A percentile compares a stretch with the other conserved stretches of the same genome.
These are phyloP conservation scores for Ceriops decandra DNA, from an alignment of 345 rosid genomes.

Conservation along the genomic window DNA sequence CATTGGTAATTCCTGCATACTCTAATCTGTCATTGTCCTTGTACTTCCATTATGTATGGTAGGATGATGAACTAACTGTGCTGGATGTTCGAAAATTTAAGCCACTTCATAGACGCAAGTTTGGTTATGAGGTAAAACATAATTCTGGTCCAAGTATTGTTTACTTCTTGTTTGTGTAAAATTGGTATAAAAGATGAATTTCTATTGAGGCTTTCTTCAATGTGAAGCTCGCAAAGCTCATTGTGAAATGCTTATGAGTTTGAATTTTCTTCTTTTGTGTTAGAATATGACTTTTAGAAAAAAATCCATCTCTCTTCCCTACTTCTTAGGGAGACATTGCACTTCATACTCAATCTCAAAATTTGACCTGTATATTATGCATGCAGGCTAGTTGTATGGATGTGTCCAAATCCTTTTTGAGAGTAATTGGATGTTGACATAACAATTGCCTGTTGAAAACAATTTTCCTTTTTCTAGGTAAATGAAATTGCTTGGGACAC, in stretches of 20 bases:
- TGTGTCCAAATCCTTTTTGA: background rate
- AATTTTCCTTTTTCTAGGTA: constrained; percentile 46
- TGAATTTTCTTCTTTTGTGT: too few species aligned
- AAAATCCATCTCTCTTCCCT: background rate
- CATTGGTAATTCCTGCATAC: constrained; percentile 2
- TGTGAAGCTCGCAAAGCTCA: background rate
- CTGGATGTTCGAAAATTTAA: constrained; percentile 96
- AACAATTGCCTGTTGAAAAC: background rate
- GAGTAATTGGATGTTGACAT: background rate
- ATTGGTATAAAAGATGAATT: background rate
- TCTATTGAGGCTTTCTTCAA: background rate
- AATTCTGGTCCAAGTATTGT: background rate
- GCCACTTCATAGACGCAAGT: constrained; percentile 82
- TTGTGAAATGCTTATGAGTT: background rate
- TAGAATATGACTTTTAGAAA: background rate
- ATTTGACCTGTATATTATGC: background rate
- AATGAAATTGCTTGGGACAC: constrained; percentile 99
- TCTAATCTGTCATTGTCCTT: constrained; percentile 10
- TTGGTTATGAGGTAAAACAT: constrained; percentile 73
- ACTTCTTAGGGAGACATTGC: background rate
- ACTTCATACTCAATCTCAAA: background rate
- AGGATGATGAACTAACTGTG: constrained; percentile 96
- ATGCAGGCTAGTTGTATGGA: background rate
- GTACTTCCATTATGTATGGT: constrained; percentile 20
- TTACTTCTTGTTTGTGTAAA: background rate